Percentiles rank a stretch among this genome's conserved stretches.
Evolutionary conservation across 208 protist genomes (phyloP).

Genomic region (Vickermania spadyakhi): DNA sequence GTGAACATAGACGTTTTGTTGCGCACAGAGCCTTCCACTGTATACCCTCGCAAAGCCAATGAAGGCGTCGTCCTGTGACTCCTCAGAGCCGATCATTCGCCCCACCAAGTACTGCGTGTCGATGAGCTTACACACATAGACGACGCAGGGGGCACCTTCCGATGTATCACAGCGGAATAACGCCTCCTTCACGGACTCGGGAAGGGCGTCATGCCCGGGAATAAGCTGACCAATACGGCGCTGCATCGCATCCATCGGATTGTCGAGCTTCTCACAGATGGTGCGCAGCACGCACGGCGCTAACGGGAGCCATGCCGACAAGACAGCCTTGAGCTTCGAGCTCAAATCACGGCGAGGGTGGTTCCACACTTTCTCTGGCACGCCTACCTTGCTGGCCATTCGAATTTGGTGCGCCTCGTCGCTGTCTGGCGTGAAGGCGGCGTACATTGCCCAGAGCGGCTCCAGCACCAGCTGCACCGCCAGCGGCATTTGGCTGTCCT

Average conservation of each 20-base stretch:
- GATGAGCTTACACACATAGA: constrained; percentile 82
- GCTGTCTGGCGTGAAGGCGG: constrained; percentile 52
- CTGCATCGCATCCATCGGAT: constrained; percentile 79
- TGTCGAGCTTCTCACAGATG: constrained; percentile 80
- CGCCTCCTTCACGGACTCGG: constrained; percentile 23
- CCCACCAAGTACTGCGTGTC: constrained; percentile 82
- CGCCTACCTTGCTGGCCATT: constrained; percentile 51
- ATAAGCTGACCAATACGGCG: constrained; percentile 59
- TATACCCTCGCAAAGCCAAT: constrained; percentile 96
- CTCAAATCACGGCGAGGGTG: constrained; percentile 49
- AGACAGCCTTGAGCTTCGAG: constrained; percentile 74
- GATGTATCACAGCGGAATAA: constrained; percentile 46
- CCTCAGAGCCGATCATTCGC: constrained; percentile 26
- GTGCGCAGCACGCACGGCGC: constrained; percentile 82
- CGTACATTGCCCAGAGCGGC: constrained; percentile 95
- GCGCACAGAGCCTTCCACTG: constrained; percentile 88
- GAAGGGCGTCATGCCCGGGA: constrained; percentile 36
- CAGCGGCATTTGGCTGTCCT: constrained; percentile 80
- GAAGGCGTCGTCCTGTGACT: constrained; percentile 73
- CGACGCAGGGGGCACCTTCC: constrained; percentile 62
- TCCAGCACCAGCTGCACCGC: constrained; percentile 96
- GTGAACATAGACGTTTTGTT: constrained; percentile 83
- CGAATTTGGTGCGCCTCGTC: constrained; percentile 62
- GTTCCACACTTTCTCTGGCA: constrained; percentile 68
- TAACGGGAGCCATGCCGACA: constrained; percentile 93